These are phyloP conservation scores for Malania oleifera DNA, from an alignment of 164 flowering plant genomes.

Conservation along the genomic window DNA sequence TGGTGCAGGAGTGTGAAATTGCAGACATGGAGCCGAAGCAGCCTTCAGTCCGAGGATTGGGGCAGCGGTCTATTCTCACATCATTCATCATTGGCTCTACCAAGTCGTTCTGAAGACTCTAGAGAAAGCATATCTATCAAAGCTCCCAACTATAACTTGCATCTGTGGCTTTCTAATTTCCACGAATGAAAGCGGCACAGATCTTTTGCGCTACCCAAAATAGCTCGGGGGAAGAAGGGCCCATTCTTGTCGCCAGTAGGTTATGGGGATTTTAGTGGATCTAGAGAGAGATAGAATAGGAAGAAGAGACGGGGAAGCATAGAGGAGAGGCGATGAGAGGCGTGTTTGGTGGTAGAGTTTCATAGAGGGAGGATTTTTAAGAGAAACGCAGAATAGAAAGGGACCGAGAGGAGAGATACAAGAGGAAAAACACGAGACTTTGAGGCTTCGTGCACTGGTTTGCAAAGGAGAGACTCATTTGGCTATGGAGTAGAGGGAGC, in stretches of 20 bases:
- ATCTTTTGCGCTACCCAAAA: slow-evolving; percentile 25
- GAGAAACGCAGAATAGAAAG: too few species aligned
- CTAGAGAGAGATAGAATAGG: slow-evolving; percentile 12
- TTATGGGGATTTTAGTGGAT: slow-evolving; percentile 9
- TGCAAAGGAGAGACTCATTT: too few species aligned
- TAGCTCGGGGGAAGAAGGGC: slow-evolving; percentile 38
- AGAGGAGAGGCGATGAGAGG: too few species aligned
- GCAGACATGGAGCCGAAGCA: slow-evolving; percentile 22
- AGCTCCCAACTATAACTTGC: slow-evolving; percentile 15
- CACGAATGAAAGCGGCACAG: slow-evolving; percentile 44
- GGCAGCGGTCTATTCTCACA: slow-evolving; percentile 42
- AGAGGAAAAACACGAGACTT: too few species aligned
- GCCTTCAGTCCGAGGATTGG: slow-evolving; percentile 26
- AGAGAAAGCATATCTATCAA: slow-evolving; percentile 17
- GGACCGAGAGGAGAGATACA: too few species aligned
- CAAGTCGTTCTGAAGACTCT: slow-evolving; percentile 17
- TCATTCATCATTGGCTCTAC: slow-evolving; percentile 24
- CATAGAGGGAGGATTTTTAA: too few species aligned
- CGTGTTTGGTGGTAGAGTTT: too few species aligned
- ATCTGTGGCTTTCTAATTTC: slow-evolving; percentile 58
- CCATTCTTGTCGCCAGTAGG: slow-evolving; percentile 33
- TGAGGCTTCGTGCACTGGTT: too few species aligned
- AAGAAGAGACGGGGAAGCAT: slow-evolving; percentile 19
- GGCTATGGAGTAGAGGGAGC: too few species aligned
- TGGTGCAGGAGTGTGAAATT: too few species aligned